Evolutionary conservation across 1,139 yeast genomes (phyloP).

Genomic region (Citeromyces hawaiiensis): DNA sequence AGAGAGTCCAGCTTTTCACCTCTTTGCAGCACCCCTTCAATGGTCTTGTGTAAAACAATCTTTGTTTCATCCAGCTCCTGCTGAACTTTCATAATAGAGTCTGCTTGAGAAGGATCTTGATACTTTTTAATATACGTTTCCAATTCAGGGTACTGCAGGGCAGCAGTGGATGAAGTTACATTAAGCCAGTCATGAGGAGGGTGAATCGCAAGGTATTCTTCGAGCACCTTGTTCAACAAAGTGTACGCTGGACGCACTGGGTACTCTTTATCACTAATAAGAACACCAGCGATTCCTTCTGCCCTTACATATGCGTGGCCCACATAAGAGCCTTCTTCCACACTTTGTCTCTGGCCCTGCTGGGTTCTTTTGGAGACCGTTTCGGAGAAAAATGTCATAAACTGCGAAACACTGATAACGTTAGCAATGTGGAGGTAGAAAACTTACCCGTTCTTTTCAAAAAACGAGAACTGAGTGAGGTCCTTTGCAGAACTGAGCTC

Average conservation of each 20-base stretch:
- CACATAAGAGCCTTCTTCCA: constrained; percentile 82
- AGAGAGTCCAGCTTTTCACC: constrained; percentile 92
- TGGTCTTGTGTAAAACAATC: constrained; percentile 90
- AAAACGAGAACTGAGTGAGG: constrained; percentile 74
- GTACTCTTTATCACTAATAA: constrained; percentile 88
- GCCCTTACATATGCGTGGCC: constrained; percentile 87
- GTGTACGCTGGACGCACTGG: constrained; percentile 98
- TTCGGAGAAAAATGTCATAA: constrained; percentile 87
- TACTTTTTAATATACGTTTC: constrained; percentile 66
- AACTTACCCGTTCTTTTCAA: constrained; percentile 48
- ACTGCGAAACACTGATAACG: constrained; percentile 46
- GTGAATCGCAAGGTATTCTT: constrained; percentile 78
- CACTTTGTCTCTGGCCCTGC: constrained; percentile 86
- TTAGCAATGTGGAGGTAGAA: background rate
- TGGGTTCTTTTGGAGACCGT: constrained; percentile 84
- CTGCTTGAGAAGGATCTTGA: constrained; percentile 97
- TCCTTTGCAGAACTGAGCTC: constrained; percentile 78
- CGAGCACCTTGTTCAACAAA: constrained; percentile 76
- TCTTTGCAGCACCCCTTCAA: constrained; percentile 86
- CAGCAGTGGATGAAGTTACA: constrained; percentile 32
- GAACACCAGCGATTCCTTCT: constrained; percentile 89
- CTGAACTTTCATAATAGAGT: constrained; percentile 92
- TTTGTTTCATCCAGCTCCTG: constrained; percentile 96
- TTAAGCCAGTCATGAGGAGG: constrained; percentile 62
- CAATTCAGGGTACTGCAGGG: constrained; percentile 45